A percentile compares a stretch with the other conserved stretches of the same genome.
phyloP scores from a whole-genome alignment of 352 stramenopile species.

The Globisporangium cederbergense region DNA sequence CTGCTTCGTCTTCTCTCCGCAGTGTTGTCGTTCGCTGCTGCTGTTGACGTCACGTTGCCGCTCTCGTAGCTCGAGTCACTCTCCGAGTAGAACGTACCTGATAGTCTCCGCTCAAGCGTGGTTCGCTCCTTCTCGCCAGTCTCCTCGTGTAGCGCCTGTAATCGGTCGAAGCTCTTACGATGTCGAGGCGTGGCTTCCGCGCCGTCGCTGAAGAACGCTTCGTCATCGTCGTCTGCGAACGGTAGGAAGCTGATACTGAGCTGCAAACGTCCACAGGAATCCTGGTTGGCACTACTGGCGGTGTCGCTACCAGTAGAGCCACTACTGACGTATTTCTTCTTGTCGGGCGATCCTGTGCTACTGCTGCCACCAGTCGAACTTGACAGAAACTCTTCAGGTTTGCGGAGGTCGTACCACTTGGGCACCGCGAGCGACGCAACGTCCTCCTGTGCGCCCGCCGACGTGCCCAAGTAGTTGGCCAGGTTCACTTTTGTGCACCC shows the following conservation, averaged over 20 bases:
- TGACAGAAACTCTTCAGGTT: constrained; percentile 45
- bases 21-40: neutral
- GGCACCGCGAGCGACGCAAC: constrained; percentile 67
- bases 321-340: constrained; percentile 18
- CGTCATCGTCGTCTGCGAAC: constrained; percentile 45
- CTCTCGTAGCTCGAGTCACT: constrained; percentile 5
- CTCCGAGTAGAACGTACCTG: constrained; percentile 12
- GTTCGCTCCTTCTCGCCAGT: constrained; percentile 47
- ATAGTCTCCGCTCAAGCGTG: constrained; percentile 14
- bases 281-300: constrained; percentile 7
- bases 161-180: constrained; percentile 75
- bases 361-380: constrained; percentile 2
- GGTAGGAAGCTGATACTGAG: constrained; percentile 78
- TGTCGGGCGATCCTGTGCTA: constrained; percentile 11
- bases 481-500: constrained; percentile 78
- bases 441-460: constrained; percentile 57
- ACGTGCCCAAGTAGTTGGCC: constrained; percentile 60
- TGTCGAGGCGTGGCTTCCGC: constrained; percentile 38
- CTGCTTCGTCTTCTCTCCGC: neutral
- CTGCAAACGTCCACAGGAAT: constrained; percentile 59
- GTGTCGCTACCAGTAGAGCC: constrained; percentile 6
- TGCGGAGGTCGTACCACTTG: constrained; percentile 73
- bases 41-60: neutral
- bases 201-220: constrained; percentile 35
- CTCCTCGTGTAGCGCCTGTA: constrained; percentile 71